A percentile compares a stretch with the other conserved stretches of the same genome.
phyloP scores from a whole-genome alignment of 2,329 filamentous ascomycete genomes.

The Emydomyces testavorans region DNA sequence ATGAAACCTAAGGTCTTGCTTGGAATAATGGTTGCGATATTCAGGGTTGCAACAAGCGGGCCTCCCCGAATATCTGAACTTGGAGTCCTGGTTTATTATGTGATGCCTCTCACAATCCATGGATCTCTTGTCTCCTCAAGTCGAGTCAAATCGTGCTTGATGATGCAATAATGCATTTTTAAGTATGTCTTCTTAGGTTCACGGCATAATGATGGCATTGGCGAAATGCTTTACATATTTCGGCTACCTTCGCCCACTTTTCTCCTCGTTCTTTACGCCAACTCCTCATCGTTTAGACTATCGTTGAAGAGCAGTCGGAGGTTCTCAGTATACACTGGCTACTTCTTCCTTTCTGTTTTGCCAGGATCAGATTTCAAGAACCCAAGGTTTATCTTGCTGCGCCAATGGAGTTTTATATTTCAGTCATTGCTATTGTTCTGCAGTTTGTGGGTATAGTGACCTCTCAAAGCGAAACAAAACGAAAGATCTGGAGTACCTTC shows the following conservation, averaged over 20 bases:
- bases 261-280: not conserved
- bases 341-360: no score
- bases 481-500: constrained; percentile 39
- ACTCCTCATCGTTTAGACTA: no score
- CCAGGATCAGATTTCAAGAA: no score
- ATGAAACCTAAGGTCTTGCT: no score
- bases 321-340: no score
- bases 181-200: not conserved
- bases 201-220: not conserved
- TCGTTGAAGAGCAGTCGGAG: no score
- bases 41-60: no score
- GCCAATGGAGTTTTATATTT: not conserved
- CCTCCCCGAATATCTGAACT: no score
- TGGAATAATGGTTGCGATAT: no score
- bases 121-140: not conserved
- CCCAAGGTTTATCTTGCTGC: not conserved
- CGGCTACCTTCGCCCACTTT: not conserved
- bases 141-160: no score
- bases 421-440: not conserved
- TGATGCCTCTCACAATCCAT: not conserved
- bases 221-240: not conserved
- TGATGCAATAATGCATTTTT: no score
- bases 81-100: not conserved
- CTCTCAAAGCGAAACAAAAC: constrained; percentile 18
- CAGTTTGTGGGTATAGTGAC: not conserved